These are phyloP conservation scores for Populus nigra DNA, from an alignment of 345 rosid genomes.

Conservation along the genomic window DNA sequence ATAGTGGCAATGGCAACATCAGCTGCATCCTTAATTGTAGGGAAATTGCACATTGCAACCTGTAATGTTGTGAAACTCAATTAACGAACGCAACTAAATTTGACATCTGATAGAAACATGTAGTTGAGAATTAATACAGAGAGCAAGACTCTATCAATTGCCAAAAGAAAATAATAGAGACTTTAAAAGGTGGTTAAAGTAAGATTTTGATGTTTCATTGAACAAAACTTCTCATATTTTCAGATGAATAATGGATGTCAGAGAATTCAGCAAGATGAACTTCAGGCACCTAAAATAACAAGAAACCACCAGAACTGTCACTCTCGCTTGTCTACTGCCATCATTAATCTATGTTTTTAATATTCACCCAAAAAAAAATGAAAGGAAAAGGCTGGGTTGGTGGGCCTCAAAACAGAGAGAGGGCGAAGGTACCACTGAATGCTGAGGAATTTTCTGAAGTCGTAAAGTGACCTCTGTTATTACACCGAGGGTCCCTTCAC, in stretches of 20 bases:
- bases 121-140: not conserved
- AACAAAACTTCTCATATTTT: not conserved
- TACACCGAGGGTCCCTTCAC: constrained; percentile 93
- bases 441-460: constrained; percentile 86
- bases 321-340: not conserved
- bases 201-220: not conserved
- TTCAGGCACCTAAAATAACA: not conserved
- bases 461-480: constrained; percentile 82
- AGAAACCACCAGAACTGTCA: not conserved
- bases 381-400: too few species aligned
- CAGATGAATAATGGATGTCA: not conserved
- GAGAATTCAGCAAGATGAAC: not conserved
- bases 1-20: constrained; percentile 90
- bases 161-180: not conserved
- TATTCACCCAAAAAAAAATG: too few species aligned
- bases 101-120: not conserved
- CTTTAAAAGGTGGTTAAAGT: not conserved
- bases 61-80: constrained; percentile 31
- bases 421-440: constrained; percentile 67
- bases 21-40: constrained; percentile 90
- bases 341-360: not conserved
- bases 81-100: not conserved
- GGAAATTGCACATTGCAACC: constrained; percentile 96
- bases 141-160: not conserved
- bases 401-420: constrained; percentile 6